These are phyloP conservation scores for Trichomonascaceae sp. DNA, from an alignment of 1,139 yeast species.

Conservation along the genomic window DNA sequence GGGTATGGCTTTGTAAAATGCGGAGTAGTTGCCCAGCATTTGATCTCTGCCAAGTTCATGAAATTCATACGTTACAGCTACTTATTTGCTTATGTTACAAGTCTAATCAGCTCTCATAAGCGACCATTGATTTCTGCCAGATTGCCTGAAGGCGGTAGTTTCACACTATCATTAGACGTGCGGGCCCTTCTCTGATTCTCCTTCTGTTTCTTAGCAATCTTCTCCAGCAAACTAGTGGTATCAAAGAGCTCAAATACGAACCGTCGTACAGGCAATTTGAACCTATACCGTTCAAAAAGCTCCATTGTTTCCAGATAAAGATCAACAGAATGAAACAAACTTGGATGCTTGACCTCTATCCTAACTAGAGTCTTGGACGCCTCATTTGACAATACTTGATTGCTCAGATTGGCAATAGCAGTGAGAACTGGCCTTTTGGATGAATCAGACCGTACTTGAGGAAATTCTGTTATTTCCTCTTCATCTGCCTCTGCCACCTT, in stretches of 20 bases:
- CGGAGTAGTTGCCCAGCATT: too few relatives aligned
- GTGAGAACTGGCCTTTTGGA: constrained; percentile 47
- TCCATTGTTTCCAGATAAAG: constrained; percentile 57
- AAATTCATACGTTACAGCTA: not conserved
- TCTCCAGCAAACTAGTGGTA: constrained; percentile 52
- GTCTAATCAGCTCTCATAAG: not conserved
- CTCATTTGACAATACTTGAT: constrained; percentile 55
- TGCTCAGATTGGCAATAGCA: constrained; percentile 56
- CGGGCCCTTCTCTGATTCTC: constrained; percentile 22
- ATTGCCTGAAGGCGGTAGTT: not conserved
- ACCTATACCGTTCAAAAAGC: constrained; percentile 61
- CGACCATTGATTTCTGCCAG: not conserved
- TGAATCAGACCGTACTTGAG: constrained; percentile 31
- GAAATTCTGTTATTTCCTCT: constrained; percentile 24
- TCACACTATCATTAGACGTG: constrained; percentile 16
- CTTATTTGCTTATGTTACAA: not conserved
- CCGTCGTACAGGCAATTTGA: constrained; percentile 56
- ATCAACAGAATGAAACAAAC: constrained; percentile 50
- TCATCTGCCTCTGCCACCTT: constrained; percentile 9
- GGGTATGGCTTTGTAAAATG: too few relatives aligned
- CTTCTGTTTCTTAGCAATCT: constrained; percentile 23
- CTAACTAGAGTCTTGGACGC: constrained; percentile 59
- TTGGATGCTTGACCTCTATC: constrained; percentile 49
- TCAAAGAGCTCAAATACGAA: constrained; percentile 66
- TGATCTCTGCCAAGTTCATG: not conserved